Conservation (phyloP, 2,329 filamentous ascomycete species). For the Claviceps monticola region DNA sequence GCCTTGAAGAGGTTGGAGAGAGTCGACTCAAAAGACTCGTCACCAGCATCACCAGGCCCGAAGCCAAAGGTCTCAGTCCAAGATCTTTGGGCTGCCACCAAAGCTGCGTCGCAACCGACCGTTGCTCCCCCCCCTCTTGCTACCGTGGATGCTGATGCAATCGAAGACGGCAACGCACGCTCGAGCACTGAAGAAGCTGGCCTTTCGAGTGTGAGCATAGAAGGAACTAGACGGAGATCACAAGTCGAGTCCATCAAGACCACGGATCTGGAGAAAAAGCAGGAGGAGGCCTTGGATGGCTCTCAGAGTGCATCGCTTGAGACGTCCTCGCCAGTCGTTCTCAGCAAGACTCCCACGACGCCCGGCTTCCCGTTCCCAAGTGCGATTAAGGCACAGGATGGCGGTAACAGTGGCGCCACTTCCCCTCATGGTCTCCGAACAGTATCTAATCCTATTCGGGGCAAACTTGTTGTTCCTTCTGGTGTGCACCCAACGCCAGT, state of each 20-base stretch:
- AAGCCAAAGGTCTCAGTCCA: conserved; percentile 17
- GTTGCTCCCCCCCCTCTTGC: neutral
- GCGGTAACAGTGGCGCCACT: neutral
- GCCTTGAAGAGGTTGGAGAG: neutral
- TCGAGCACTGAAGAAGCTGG: conserved; percentile 12
- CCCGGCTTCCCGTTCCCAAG: conserved; percentile 36
- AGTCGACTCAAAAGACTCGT: conserved; percentile 5
- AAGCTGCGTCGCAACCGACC: conserved; percentile 7
- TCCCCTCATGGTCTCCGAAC: conserved; percentile 26
- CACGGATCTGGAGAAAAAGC: conserved; percentile 25
- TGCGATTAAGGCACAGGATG: conserved; percentile 7
- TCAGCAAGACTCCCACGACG: conserved; percentile 72
- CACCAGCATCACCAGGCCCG: conserved; percentile 7
- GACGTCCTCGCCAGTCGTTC: conserved; percentile 66
- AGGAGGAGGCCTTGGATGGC: conserved; percentile 72
- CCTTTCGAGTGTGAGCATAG: conserved; percentile 14
- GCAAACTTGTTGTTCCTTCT: conserved; percentile 29
- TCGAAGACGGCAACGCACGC: neutral
- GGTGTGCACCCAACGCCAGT: conserved; percentile 33
- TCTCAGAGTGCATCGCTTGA: conserved; percentile 68
- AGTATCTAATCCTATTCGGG: conserved; percentile 32
- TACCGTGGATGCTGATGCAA: neutral
- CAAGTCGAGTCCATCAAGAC: conserved; percentile 42
- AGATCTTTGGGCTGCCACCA: conserved; percentile 12
- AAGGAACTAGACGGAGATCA: conserved; percentile 20